Evolutionary conservation across 768 basidiomycete genomes (phyloP), one percentile per base, ranked within the genome.

Genomic region (Auricularia auricula-judae): DNA sequence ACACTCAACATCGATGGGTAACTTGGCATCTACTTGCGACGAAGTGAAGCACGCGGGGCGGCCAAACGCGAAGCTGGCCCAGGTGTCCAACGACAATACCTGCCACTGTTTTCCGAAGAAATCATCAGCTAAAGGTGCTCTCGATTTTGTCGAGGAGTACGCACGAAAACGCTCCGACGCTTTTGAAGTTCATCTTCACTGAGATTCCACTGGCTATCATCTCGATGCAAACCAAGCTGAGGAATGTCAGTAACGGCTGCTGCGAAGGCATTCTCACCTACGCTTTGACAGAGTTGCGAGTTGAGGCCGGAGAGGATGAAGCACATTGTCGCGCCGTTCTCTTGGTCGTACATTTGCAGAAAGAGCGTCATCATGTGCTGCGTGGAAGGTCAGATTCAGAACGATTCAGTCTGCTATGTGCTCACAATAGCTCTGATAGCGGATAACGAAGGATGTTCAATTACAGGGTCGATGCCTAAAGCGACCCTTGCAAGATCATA

Each of bases 41-140:
- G 82, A 70, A n/a, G 84, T 80, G 67, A 88, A 86, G 2, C 86
- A 86, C 34, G 86, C 84, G 3, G 87, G 87, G 29, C 86, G 81
- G 18, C 86, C 85, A 70, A 86, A 86, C 2, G 86, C 88, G 70
- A 84, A 77, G 67, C n/a, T 29, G 5, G 53, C 10, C 11, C 18
- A 54, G n/a, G 18, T n/a, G 8, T 54, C 53, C n/a, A 54, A 54
- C 7, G 53, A n/a, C 29, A 29, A 8, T 10, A 54, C 53, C 18
- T 54, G 11, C 53, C 53, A 54, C 53, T 54, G 53, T 8, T 14
- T 14, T 8, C 12, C 3, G 39, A 7, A 54, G 29, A 29, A 7
- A 54, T 8, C 53, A 18, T 54, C 53, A 54, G 53, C 29, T 8
- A 29, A 29, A 29, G 29, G n/a, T 10, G 4, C 53, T 54, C 29